Evolutionary conservation across 2,329 filamentous ascomycete genomes (phyloP), one percentile per base, ranked within the genome.

Genomic region (Colletotrichum destructivum): DNA sequence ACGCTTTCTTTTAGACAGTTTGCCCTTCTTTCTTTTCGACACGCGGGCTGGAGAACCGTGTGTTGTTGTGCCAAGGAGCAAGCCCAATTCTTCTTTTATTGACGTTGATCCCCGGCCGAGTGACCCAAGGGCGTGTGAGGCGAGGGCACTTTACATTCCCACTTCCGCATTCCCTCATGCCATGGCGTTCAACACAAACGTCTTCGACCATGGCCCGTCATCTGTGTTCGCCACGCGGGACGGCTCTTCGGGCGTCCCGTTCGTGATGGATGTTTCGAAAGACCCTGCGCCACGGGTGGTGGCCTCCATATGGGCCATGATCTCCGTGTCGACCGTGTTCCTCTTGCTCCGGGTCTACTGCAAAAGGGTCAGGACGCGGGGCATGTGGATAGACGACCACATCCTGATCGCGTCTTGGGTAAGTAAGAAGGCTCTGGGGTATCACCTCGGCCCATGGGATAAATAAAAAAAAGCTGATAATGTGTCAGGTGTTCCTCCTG

Each of bases 381-480:
- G 60, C 7, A 56, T 77, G 6, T 76, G 75, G 74, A 75, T 70
- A 65, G 76, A 78, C 49, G 76, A 77, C 71, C 74, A 73, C n/a
- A 54, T 76, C 9, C 64, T 78, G 15, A 62, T 73, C 21, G 40
- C 70, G 1, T 71, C 75, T 2, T 77, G 75, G 75, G 59, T 68
- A 64, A 21, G 62, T 26, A 26, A 26, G 23, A 26, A 26, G 15
- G 5, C 9, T 13, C 16, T 18, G 2, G 6, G 23, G 1, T 13
- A 0, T 46, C 2, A 51, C 4, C 9, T 3, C 35, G 4, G 40
- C 11, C 3, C 23, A 26, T 13, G 9, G 4, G 47, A 6, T n/a
- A 26, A 2, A 7, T 13, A 16, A 15, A 15, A 16, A 51, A 4
- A 11, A 51, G 12, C 35, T 51, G 18, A 66, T 46, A 9, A 38